Base-by-base conservation (phyloP, 2,329 filamentous ascomycete genomes). In the Ilyonectria robusta region DNA sequence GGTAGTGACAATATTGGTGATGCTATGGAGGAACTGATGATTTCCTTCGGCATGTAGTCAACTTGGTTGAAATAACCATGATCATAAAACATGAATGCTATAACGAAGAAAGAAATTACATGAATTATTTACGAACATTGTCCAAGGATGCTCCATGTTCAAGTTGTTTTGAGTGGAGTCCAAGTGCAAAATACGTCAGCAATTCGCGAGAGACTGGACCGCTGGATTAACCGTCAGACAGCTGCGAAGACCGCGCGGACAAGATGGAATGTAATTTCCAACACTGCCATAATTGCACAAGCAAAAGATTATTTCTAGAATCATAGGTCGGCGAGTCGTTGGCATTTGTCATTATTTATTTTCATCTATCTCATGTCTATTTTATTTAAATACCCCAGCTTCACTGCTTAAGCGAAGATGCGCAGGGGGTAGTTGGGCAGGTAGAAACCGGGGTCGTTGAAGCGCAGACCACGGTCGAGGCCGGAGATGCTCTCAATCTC, bases 401-500 rank as follows among this genome's bases (percentile, higher is more conserved):
- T n/a, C 6, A 42, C 40, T n/a, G 6, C 46, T 66, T 66, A 74
- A 64, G 81, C 82, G 74, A 88, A 89, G 73, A 88, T 88, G 58
- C 85, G 84, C 59, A 86, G 78, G 40, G 86, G 85, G 77, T 85
- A 81, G 67, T 80, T 71, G 37, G 72, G 70, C 44, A 77, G 69
- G 72, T 75, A 79, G 55, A 78, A 78, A 75, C 72, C 71, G 40
- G 72, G 72, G 53, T 91, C 87, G 78, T 91, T 91, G 80, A 91
- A 91, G 63, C 89, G 84, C 75, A 90, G 77, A 21, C 82, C 82
- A 72, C 80, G 79, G 77, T 91, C 85, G 65, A 91, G 76, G 2
- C 73, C 82, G 37, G 82, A 84, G 69, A 91, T 91, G 50, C 81
- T 81, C 72, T 88, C 81, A 17, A 93, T 78, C 71, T 92, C 91